phyloP scores from a whole-genome alignment of 2,329 filamentous ascomycete species.

The Endoconidiophora polonica region DNA sequence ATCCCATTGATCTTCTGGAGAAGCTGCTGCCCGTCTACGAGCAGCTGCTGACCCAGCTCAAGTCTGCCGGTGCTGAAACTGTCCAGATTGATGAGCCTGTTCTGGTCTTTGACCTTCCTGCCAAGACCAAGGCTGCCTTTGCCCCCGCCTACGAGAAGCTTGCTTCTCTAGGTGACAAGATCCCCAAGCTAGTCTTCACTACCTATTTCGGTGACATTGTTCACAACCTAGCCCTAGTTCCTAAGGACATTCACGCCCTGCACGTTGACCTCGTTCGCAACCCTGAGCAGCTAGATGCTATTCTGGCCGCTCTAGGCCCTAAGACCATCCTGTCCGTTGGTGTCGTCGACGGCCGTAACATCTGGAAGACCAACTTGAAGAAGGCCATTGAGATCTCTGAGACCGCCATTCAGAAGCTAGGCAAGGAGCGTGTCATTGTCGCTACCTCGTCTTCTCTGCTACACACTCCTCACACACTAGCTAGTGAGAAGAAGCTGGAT shows the following conservation, averaged over 20 bases:
- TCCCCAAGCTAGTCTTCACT: constrained; percentile 77
- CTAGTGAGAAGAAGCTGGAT: constrained; percentile 96
- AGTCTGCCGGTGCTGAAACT: constrained; percentile 86
- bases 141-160: constrained; percentile 94
- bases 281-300: constrained; percentile 87
- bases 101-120: constrained; percentile 82
- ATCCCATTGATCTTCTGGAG: constrained; percentile 84
- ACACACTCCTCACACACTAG: constrained; percentile 94
- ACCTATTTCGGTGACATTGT: constrained; percentile 99
- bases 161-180: constrained; percentile 54
- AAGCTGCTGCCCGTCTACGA: constrained; percentile 91
- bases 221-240: constrained; percentile 89
- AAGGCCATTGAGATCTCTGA: constrained; percentile 81
- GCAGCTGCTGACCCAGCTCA: constrained; percentile 81
- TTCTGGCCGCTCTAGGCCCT: constrained; percentile 65
- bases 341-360: constrained; percentile 98
- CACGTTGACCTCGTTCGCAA: constrained; percentile 96
- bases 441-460: constrained; percentile 95
- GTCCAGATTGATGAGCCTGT: constrained; percentile 98
- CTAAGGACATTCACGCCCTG: constrained; percentile 64
- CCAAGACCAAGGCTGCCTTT: constrained; percentile 90
- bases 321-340: constrained; percentile 85
- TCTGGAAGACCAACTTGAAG: constrained; percentile 99
- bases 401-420: constrained; percentile 80
- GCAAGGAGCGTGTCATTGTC: constrained; percentile 93